A percentile compares a stretch with the other conserved stretches of the same genome.
Conservation (phyloP, 352 stramenopile species). For the Globisporangium yorkense region DNA sequence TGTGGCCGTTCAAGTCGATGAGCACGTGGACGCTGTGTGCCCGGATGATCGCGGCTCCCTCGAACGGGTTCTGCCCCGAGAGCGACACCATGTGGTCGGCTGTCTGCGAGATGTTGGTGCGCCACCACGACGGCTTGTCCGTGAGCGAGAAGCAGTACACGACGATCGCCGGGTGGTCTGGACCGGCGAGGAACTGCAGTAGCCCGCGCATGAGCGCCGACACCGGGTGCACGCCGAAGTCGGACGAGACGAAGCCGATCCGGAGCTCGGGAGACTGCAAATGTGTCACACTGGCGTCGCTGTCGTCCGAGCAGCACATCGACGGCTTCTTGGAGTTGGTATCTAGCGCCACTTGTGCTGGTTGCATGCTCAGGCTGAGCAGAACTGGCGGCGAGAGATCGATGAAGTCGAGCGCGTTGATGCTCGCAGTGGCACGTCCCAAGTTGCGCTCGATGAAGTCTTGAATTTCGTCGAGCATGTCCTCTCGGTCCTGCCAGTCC, state of each 20-base stretch:
- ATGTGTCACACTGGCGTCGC: slow-evolving; percentile 11
- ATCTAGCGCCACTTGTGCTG: too few species aligned
- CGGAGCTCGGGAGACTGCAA: slow-evolving; percentile 31
- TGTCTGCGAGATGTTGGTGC: slow-evolving; percentile 61
- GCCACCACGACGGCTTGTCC: slow-evolving; percentile 65
- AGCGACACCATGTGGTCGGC: slow-evolving; percentile 71
- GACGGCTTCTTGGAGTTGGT: slow-evolving; percentile 3
- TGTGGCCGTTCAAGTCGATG: slow-evolving; percentile 83
- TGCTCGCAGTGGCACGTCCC: neutral
- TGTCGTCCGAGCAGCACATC: slow-evolving; percentile 5
- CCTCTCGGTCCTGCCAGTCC: slow-evolving; percentile 54
- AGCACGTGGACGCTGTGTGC: slow-evolving; percentile 62
- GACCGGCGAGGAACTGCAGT: slow-evolving; percentile 35
- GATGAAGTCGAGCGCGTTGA: slow-evolving; percentile 42
- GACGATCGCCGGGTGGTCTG: slow-evolving; percentile 19
- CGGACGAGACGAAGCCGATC: slow-evolving; percentile 72
- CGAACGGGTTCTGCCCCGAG: slow-evolving; percentile 37
- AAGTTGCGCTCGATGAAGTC: slow-evolving; percentile 19
- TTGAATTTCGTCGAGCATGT: slow-evolving; percentile 32
- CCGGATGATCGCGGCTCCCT: slow-evolving; percentile 47
- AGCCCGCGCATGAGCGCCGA: slow-evolving; percentile 61
- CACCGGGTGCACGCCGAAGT: slow-evolving; percentile 82
- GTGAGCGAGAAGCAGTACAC: slow-evolving; percentile 77
- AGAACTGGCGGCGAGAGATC: slow-evolving; percentile 30
- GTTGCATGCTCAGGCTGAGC: slow-evolving; percentile 14